Percentiles rank a stretch among this genome's conserved stretches.
These are phyloP conservation scores for Candida orba DNA, from an alignment of 805 yeast species.

Conservation along the genomic window DNA sequence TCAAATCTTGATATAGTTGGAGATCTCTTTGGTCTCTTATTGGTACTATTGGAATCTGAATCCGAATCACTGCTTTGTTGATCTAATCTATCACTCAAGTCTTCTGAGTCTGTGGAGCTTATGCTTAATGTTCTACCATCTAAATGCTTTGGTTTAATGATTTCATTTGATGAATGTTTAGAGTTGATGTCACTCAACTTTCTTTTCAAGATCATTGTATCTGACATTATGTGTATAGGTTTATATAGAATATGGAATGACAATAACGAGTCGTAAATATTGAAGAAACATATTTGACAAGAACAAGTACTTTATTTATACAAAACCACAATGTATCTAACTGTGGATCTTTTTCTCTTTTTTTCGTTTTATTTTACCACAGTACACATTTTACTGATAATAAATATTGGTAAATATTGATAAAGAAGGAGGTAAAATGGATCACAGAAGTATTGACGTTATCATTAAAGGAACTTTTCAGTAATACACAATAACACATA, in stretches of 20 bases:
- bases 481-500: too few relatives aligned
- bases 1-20: slow-evolving; percentile 3
- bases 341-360: neutral
- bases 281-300: too few relatives aligned
- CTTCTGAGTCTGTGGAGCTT: slow-evolving; percentile 17
- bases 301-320: too few relatives aligned
- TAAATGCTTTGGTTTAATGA: neutral
- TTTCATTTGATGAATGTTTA: neutral
- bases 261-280: too few relatives aligned
- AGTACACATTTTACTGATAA: neutral
- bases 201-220: slow-evolving; percentile 13
- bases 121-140: slow-evolving; percentile 19
- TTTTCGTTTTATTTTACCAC: neutral
- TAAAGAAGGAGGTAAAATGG: too few relatives aligned
- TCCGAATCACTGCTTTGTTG: slow-evolving; percentile 1
- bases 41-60: slow-evolving; percentile 3
- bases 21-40: neutral
- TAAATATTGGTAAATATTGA: too few relatives aligned
- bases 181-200: slow-evolving; percentile 3
- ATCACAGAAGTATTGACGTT: too few relatives aligned
- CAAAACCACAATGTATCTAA: neutral
- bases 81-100: slow-evolving; percentile 17
- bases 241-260: too few relatives aligned
- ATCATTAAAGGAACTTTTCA: too few relatives aligned
- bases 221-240: neutral